These are phyloP conservation scores for Pachyrhizus erosus DNA, from an alignment of 306 rosid species.

Conservation along the genomic window DNA sequence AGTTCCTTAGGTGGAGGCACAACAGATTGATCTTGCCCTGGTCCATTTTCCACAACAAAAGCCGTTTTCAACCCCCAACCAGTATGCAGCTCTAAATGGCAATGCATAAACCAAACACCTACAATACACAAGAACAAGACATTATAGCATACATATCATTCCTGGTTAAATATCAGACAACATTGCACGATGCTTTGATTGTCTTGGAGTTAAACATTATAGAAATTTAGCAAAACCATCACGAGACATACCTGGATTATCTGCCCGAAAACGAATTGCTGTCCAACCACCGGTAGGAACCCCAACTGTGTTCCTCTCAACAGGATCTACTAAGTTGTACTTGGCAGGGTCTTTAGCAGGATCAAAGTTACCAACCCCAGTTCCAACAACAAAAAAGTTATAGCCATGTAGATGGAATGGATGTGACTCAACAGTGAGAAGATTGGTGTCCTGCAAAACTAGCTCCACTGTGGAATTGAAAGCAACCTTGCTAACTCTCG, in stretches of 20 bases:
- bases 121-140: background rate
- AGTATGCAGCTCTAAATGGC: slow-evolving; percentile 83
- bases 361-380: slow-evolving; percentile 79
- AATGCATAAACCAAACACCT: slow-evolving; percentile 92
- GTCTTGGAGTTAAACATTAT: background rate
- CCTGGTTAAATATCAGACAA: background rate
- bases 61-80: slow-evolving; percentile 91
- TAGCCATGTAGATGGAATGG: slow-evolving; percentile 76
- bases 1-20: slow-evolving; percentile 65
- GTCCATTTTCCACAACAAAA: slow-evolving; percentile 79
- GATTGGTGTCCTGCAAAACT: slow-evolving; percentile 76
- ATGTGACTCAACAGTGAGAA: slow-evolving; percentile 75
- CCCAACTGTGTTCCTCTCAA: slow-evolving; percentile 83
- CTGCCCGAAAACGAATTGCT: slow-evolving; percentile 74
- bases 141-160: background rate
- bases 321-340: slow-evolving; percentile 77
- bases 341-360: slow-evolving; percentile 69
- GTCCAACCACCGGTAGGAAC: slow-evolving; percentile 90
- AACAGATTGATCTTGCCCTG: slow-evolving; percentile 60
- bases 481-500: slow-evolving; percentile 69
- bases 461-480: slow-evolving; percentile 78
- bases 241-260: slow-evolving; percentile 70
- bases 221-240: background rate
- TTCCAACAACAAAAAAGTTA: slow-evolving; percentile 66
- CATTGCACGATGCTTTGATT: background rate